A percentile compares a stretch with the other conserved stretches of the same genome.
Evolutionary conservation across 192 early-diverging fungal species (phyloP).

Genomic region (Backusella sp.): DNA sequence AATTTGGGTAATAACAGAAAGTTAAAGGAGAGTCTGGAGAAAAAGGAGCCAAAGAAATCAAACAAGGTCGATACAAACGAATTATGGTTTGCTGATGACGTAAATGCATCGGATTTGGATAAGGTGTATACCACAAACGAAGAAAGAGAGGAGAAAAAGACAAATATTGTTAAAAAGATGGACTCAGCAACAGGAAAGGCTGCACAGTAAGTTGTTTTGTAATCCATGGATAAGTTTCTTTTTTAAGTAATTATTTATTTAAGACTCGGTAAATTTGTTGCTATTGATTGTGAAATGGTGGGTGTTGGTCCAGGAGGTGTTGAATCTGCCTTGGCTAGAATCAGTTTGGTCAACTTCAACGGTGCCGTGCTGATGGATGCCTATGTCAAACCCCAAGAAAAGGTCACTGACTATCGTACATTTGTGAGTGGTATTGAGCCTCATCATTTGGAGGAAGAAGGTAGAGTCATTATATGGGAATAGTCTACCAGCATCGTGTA

Average conservation of each 20-base stretch:
- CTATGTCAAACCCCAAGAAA: constrained; percentile 80
- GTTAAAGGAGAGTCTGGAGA: constrained; percentile 7
- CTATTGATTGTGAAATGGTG: constrained; percentile 99
- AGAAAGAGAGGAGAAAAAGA: constrained; percentile 35
- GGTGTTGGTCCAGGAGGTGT: constrained; percentile 85
- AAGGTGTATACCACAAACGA: constrained; percentile 43
- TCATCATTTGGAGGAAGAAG: constrained; percentile 54
- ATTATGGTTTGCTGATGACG: constrained; percentile 54
- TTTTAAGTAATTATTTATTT: not conserved
- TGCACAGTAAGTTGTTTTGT: constrained; percentile 20
- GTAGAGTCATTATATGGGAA: no score
- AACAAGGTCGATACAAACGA: constrained; percentile 38
- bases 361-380: constrained; percentile 83
- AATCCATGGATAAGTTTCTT: no score
- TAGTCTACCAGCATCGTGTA: no score
- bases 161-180: constrained; percentile 30
- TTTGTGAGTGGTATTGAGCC: constrained; percentile 90
- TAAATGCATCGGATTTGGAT: constrained; percentile 46
- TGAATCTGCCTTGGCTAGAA: constrained; percentile 85
- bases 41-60: not conserved
- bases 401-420: constrained; percentile 93
- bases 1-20: constrained; percentile 30
- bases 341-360: constrained; percentile 93
- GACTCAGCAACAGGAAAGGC: constrained; percentile 22
- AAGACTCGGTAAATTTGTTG: constrained; percentile 83